Evolutionary conservation across 495 filamentous ascomycete genomes (phyloP).

Genomic region (Articulospora tetracladia): DNA sequence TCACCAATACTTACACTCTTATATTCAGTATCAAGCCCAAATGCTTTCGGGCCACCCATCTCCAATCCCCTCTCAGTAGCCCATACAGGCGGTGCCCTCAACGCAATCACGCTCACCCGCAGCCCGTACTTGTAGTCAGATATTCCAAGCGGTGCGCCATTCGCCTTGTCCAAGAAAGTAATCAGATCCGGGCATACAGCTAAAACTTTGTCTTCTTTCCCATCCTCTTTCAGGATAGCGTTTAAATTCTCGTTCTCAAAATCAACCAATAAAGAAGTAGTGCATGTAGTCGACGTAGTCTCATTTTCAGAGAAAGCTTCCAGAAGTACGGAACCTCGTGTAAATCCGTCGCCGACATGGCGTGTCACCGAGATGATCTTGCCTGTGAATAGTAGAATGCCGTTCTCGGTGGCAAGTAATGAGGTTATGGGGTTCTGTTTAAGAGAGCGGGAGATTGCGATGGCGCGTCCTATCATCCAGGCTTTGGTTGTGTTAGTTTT

Average conservation of each 20-base stretch:
- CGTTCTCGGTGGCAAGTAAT: constrained; percentile 37
- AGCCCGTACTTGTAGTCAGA: constrained; percentile 45
- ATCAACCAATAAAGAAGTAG: constrained; percentile 15
- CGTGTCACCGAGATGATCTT: constrained; percentile 25
- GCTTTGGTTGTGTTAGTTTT: constrained; percentile 17
- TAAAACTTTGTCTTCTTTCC: constrained; percentile 39
- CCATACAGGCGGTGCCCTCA: constrained; percentile 35
- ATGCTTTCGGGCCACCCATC: constrained; percentile 32
- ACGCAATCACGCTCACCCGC: constrained; percentile 32
- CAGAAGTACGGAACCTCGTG: constrained; percentile 20
- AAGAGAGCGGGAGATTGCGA: constrained; percentile 36
- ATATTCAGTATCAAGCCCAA: constrained; percentile 21
- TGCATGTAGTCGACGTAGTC: not conserved
- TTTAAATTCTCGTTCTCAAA: constrained; percentile 29
- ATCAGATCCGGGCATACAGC: constrained; percentile 61
- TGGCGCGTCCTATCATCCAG: constrained; percentile 41
- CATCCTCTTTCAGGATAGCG: constrained; percentile 10
- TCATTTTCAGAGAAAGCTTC: constrained; percentile 3
- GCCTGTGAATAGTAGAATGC: constrained; percentile 21
- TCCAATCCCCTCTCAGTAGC: constrained; percentile 29
- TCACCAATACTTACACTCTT: constrained; percentile 8
- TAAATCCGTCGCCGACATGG: constrained; percentile 21
- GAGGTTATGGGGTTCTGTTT: constrained; percentile 39
- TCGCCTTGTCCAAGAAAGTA: constrained; percentile 53
- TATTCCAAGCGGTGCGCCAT: constrained; percentile 55